phyloP scores from a whole-genome alignment of 2,329 filamentous ascomycete genomes.

The Diatrype stigma region DNA sequence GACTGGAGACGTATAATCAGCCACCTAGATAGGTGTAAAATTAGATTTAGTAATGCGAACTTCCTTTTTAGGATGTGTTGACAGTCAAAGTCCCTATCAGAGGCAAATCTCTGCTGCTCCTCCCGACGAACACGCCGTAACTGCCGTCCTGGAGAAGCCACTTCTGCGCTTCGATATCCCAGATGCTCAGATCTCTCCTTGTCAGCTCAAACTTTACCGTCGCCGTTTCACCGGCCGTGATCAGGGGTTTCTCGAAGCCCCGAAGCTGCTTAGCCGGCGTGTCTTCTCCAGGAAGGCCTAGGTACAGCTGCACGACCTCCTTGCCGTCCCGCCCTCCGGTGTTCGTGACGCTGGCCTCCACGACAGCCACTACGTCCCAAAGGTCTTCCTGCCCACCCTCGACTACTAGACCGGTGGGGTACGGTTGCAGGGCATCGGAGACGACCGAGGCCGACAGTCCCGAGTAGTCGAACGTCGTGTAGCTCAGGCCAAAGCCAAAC shows the following conservation, averaged over 20 bases:
- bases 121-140: constrained; percentile 38
- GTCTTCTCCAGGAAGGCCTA: constrained; percentile 33
- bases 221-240: constrained; percentile 40
- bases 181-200: constrained; percentile 58
- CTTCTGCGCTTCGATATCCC: constrained; percentile 54
- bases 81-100: constrained; percentile 31
- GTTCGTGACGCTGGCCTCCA: constrained; percentile 34
- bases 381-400: constrained; percentile 39
- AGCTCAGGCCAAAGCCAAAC: constrained; percentile 40
- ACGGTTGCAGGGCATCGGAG: constrained; percentile 15
- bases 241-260: constrained; percentile 55
- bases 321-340: constrained; percentile 33
- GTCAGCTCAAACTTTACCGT: constrained; percentile 47
- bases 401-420: constrained; percentile 30
- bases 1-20: too few relatives aligned
- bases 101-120: constrained; percentile 37
- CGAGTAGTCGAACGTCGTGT: constrained; percentile 44
- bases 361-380: constrained; percentile 38
- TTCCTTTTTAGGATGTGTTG: constrained; percentile 19
- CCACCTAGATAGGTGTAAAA: too few relatives aligned
- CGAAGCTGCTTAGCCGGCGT: constrained; percentile 52
- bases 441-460: constrained; percentile 30
- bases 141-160: constrained; percentile 47
- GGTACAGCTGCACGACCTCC: constrained; percentile 43
- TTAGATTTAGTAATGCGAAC: too few relatives aligned